Percentiles rank a stretch among this genome's conserved stretches.
phyloP scores from a whole-genome alignment of 768 basidiomycete genomes.

The Pleurotus tuoliensis region DNA sequence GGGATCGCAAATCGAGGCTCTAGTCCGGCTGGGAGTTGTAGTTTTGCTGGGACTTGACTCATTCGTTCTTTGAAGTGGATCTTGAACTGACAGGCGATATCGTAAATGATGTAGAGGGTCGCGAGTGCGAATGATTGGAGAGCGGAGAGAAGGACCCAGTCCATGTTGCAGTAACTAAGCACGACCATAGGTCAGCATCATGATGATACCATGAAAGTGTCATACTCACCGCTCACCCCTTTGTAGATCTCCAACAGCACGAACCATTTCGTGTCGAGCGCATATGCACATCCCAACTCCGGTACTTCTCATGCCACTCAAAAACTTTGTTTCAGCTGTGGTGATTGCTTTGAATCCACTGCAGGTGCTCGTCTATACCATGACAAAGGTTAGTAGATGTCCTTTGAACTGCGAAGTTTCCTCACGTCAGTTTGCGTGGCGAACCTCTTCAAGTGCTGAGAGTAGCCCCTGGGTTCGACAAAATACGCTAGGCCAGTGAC shows the following conservation, averaged over 20 bases:
- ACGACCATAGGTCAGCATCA: neutral
- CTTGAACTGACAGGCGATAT: neutral
- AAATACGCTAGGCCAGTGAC: too few species aligned
- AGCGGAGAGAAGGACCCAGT: neutral
- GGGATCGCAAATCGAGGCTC: neutral
- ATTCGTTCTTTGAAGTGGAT: neutral
- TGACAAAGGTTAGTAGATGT: too few species aligned
- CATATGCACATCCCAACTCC: neutral
- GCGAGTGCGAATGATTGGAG: neutral
- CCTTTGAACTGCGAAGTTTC: too few species aligned
- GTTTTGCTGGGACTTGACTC: neutral
- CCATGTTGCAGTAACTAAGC: constrained; percentile 1
- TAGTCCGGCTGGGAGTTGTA: neutral
- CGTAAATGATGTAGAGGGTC: neutral
- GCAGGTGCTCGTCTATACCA: too few species aligned
- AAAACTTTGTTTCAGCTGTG: too few species aligned
- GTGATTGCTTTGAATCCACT: too few species aligned
- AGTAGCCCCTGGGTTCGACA: too few species aligned
- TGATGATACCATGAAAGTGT: neutral
- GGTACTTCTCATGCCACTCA: too few species aligned
- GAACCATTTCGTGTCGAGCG: neutral
- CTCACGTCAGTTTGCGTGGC: too few species aligned
- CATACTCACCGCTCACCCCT: neutral
- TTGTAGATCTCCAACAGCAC: neutral
- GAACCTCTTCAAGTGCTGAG: too few species aligned